Conservation (phyloP, 768 basidiomycete genomes). For the Sarcodon aspratus region DNA sequence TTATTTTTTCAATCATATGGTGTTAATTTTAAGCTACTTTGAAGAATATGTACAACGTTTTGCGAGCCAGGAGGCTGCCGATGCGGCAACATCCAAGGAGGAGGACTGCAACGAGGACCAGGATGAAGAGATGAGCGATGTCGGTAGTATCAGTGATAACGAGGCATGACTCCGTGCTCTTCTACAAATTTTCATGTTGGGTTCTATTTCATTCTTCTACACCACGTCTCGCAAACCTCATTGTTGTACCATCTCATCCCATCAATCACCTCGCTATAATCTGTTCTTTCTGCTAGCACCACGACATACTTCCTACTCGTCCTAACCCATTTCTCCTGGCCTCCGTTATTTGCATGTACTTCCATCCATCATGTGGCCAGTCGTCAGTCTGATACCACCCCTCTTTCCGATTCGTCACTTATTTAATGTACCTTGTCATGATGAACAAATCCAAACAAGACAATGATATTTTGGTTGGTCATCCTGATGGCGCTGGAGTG, state of each 20-base stretch:
- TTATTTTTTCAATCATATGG: slow-evolving; percentile 1
- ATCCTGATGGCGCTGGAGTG: slow-evolving; percentile 11
- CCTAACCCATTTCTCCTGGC: too few species aligned
- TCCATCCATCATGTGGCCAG: too few species aligned
- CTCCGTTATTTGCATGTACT: background rate
- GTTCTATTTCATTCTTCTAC: too few species aligned
- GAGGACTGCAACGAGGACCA: slow-evolving; percentile 54
- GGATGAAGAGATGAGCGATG: slow-evolving; percentile 79
- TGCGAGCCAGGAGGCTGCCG: slow-evolving; percentile 84
- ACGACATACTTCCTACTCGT: too few species aligned
- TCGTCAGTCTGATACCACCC: too few species aligned
- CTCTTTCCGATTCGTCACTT: too few species aligned
- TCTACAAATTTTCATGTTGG: too few species aligned
- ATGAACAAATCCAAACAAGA: background rate
- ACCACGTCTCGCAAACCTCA: too few species aligned
- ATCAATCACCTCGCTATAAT: too few species aligned
- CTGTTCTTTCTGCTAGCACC: too few species aligned
- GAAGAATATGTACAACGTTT: slow-evolving; percentile 92
- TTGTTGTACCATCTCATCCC: too few species aligned
- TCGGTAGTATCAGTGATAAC: slow-evolving; percentile 72
- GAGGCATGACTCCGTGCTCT: slow-evolving; percentile 18
- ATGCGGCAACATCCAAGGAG: slow-evolving; percentile 46
- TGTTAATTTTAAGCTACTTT: background rate
- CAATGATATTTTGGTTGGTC: slow-evolving; percentile 1
- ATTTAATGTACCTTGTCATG: too few species aligned